These are phyloP conservation scores for Lactarius hengduanensis DNA, from an alignment of 768 basidiomycete species.

Conservation along the genomic window DNA sequence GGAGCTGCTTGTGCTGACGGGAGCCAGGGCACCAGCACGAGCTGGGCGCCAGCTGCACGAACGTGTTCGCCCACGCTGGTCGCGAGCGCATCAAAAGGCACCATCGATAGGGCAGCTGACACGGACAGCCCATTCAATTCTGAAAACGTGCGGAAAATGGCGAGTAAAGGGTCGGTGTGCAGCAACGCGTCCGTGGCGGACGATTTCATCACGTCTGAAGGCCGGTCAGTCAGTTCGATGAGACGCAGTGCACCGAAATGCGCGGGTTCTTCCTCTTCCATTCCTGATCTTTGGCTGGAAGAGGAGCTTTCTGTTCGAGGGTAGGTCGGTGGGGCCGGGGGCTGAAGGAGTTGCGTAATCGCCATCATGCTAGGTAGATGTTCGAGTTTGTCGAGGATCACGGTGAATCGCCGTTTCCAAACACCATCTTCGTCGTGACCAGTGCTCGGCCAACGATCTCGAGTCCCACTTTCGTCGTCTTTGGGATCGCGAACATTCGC, in stretches of 20 bases:
- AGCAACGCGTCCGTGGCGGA: conserved; percentile 66
- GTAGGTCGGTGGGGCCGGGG: conserved; percentile 28
- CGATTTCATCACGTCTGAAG: conserved; percentile 62
- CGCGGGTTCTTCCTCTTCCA: background rate
- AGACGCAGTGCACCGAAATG: conserved; percentile 62
- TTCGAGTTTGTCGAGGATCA: conserved; percentile 88
- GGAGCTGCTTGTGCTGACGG: conserved; percentile 37
- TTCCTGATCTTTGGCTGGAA: background rate
- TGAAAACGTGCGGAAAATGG: conserved; percentile 75
- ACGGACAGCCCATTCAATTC: conserved; percentile 67
- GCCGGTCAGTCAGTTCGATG: conserved; percentile 75
- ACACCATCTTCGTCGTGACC: conserved; percentile 31
- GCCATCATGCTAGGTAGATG: conserved; percentile 90
- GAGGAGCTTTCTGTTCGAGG: conserved; percentile 13
- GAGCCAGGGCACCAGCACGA: conserved; percentile 84
- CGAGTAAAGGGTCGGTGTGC: conserved; percentile 68
- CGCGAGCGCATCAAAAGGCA: conserved; percentile 73
- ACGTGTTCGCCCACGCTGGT: conserved; percentile 70
- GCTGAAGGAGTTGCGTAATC: conserved; percentile 76
- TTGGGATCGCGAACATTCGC: conserved; percentile 37
- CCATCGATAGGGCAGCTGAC: conserved; percentile 65
- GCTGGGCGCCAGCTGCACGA: conserved; percentile 53
- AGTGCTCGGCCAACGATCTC: background rate
- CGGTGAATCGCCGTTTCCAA: conserved; percentile 65
- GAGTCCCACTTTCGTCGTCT: conserved; percentile 16